Conservation (phyloP, 2,329 filamentous ascomycete genomes). For the Aspergillus felis region DNA sequence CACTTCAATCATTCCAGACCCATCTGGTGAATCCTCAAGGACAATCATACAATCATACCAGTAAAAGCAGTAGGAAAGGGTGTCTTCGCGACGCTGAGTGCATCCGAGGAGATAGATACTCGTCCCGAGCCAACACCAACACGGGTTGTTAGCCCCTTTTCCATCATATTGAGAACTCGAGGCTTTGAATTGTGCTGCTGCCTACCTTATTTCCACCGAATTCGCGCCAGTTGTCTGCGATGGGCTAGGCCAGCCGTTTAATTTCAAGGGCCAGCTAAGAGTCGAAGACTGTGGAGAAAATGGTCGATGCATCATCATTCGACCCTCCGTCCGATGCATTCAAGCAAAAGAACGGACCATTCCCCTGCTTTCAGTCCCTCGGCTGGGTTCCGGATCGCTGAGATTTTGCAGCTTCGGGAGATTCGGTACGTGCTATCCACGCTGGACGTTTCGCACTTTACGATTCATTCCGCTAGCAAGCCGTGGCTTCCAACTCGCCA, state of each 20-base stretch:
- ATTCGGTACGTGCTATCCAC: slow-evolving; percentile 6
- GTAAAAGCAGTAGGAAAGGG: no score
- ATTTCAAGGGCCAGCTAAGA: slow-evolving; percentile 3
- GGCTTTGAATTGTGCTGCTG: no score
- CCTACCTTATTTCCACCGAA: no score
- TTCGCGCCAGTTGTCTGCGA: no score
- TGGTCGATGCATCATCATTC: not conserved
- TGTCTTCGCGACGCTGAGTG: no score
- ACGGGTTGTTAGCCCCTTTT: no score
- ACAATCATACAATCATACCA: no score
- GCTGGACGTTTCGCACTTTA: slow-evolving; percentile 23
- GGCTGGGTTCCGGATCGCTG: not conserved
- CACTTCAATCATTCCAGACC: no score
- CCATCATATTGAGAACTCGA: no score
- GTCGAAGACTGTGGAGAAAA: not conserved
- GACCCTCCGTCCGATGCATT: not conserved
- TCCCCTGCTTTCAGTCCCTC: not conserved
- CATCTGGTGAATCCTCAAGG: no score
- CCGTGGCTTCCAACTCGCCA: slow-evolving; percentile 3
- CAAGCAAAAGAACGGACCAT: not conserved
- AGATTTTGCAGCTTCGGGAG: not conserved
- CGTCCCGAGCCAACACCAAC: no score
- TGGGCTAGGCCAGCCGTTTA: not conserved
- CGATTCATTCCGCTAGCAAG: slow-evolving; percentile 14
- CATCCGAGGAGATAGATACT: no score